Evolutionary conservation across 495 filamentous ascomycete genomes (phyloP).

Genomic region (Aspergillus biplanus): DNA sequence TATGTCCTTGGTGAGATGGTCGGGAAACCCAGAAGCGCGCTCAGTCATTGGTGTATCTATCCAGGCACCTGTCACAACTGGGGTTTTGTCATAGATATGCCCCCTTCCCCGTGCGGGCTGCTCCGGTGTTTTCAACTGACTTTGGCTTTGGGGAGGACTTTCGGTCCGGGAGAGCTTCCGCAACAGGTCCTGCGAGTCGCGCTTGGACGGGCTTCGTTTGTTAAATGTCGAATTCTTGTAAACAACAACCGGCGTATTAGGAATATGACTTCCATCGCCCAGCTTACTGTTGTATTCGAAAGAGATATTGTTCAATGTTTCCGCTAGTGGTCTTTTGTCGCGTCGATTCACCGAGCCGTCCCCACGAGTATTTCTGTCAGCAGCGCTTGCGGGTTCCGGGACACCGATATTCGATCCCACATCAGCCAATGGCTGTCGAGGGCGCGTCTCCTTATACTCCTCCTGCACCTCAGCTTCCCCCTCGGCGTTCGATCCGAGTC

Average conservation of each 20-base stretch:
- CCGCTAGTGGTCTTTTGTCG: conserved; percentile 22
- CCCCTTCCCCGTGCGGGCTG: conserved; percentile 41
- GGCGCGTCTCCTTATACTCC: conserved; percentile 3
- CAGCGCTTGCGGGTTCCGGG: conserved; percentile 6
- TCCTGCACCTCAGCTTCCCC: conserved; percentile 2
- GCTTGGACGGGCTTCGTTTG: conserved; percentile 40
- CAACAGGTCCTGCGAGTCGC: conserved; percentile 69
- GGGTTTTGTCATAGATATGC: conserved; percentile 50
- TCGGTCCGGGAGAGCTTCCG: conserved; percentile 65
- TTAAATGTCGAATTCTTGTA: conserved; percentile 46
- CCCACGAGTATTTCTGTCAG: conserved; percentile 23
- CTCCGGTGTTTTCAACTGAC: conserved; percentile 33
- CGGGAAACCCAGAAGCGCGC: conserved; percentile 33
- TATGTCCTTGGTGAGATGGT: conserved; percentile 36
- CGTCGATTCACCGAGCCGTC: conserved; percentile 29
- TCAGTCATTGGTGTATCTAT: conserved; percentile 57
- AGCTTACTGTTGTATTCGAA: conserved; percentile 30
- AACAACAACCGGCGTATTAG: conserved; percentile 58
- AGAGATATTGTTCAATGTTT: conserved; percentile 25
- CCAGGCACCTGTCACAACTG: conserved; percentile 55
- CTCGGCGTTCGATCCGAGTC: conserved; percentile 26
- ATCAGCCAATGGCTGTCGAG: conserved; percentile 15
- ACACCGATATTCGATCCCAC: conserved; percentile 1
- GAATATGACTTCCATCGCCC: conserved; percentile 44
- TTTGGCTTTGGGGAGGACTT: conserved; percentile 43